These are phyloP conservation scores for Solanum sitiens DNA, from an alignment of 257 asterid genomes.

Conservation along the genomic window DNA sequence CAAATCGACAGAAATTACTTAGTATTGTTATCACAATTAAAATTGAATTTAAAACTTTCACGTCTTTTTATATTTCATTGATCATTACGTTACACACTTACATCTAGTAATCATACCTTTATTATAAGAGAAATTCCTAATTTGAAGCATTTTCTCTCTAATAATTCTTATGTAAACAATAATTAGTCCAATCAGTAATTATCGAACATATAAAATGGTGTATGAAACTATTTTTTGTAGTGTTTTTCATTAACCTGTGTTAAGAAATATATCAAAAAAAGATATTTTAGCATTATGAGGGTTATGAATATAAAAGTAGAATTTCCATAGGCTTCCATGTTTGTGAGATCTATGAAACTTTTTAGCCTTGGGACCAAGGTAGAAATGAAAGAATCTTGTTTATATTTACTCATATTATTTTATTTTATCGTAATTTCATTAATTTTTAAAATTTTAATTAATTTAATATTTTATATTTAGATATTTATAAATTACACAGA, in stretches of 20 bases:
- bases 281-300: neutral
- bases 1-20: neutral
- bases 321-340: neutral
- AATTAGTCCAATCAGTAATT: neutral
- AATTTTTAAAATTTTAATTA: too few relatives aligned
- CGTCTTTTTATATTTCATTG: neutral
- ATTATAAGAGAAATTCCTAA: neutral
- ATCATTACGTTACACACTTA: neutral
- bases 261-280: neutral
- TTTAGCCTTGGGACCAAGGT: neutral
- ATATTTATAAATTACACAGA: too few relatives aligned
- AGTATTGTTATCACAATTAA: neutral
- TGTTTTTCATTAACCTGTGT: neutral
- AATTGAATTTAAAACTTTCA: neutral
- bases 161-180: neutral
- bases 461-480: too few relatives aligned
- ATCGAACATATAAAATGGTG: neutral
- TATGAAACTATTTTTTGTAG: neutral
- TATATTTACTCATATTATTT: too few relatives aligned
- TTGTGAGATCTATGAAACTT: neutral
- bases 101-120: neutral
- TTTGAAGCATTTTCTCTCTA: neutral
- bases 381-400: neutral
- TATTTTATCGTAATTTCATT: too few relatives aligned
- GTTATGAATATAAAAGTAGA: neutral